Base-by-base conservation (phyloP, 805 yeast species). In the Wickerhamomyces silvicola region DNA sequence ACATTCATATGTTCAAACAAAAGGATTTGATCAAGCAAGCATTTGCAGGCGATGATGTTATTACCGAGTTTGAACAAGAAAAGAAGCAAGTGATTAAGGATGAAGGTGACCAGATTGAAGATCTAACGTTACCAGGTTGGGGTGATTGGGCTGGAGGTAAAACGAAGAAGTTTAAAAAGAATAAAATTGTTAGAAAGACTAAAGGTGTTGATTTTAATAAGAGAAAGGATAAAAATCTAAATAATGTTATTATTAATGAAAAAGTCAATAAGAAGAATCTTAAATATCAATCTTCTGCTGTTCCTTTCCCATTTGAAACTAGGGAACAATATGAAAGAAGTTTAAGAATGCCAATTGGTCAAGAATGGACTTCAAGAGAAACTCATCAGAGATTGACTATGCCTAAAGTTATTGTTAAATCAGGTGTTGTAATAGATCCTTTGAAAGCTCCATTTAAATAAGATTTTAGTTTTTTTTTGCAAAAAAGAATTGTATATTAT, bases 11-110 rank as follows among this genome's bases (percentile, higher is more conserved):
- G 71, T 84, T 87, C 64, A 74, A 75, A 45, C 95, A 87, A 51
- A 76, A 77, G 42, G 88, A 85, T 33, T 66, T 92, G 27, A 81
- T 92, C 39, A 75, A 80, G 39, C 81, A 87, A 52, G 98, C 97
- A 0, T 92, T 92, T 68, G 97, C 97, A 4, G 97, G 97, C 18
- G 98, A 92, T 60, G 92, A 92, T 54, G 95, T 90, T 24, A 82
- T 85, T 11, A 62, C 66, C 6, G 69, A 87, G 43, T 92, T 92
- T 56, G 76, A 74, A 41, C 69, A 63, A 10, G 97, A 88, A 47
- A 92, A 90, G 62, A 63, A 66, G 36, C 68, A 73, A 43, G 72
- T 72, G 10, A 66, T 70, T 6, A 71, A 64, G 27, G 87, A 81
- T 28, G 97, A 90, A 56, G 97, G 77, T 36, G 97, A 90, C 57